Evolutionary conservation across 176 grass and related monocot genomes (phyloP), one percentile per base, ranked within the genome.

Genomic region (Avena sativa): DNA sequence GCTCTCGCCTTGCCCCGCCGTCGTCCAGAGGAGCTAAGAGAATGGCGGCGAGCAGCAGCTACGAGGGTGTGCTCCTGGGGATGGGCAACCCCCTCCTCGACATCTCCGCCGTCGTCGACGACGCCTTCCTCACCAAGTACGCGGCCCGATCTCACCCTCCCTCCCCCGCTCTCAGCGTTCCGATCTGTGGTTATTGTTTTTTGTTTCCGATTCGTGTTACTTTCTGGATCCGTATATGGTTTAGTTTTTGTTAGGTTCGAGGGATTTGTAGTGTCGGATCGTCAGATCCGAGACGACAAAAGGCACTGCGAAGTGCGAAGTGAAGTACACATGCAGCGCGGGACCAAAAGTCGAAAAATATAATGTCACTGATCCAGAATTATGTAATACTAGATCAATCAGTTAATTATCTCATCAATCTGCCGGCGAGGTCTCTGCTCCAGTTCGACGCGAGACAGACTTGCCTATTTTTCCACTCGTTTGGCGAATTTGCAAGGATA

Each of bases 1-100:
- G 50, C 70, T 1, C 40, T 6, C 71, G 3, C 68, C 60, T 0
- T n/a, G n/a, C 71, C 71, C 59, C 58, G 71, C 70, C 71, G 64
- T 65, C 79, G 69, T 80, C 76, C 28, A 30, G 44, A 83, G 25
- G 4, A 81, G 60, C 44, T 7, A 20, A 12, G 36, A 43, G 12
- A 66, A 92, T 92, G 86, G 90, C 90, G 64, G 85, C 59, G 50
- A 65, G 64, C 80, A 8, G 57, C 23, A 81, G 56, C 86, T 71
- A 19, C 73, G 94, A 99, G 52, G 97, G 97, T 21, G 60, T 99
- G 12, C 97, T 99, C 68, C 79, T 99, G 66, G 97, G 97, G 78
- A 99, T 97, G 97, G 94, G 97, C 38, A 99, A 99, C 69, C 97
- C 97, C 78, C 97, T 99, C 50, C 94, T 99, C 74, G 97, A 99